Base-by-base conservation (phyloP, 305 asterid genomes). In the Solanum chacoense region DNA sequence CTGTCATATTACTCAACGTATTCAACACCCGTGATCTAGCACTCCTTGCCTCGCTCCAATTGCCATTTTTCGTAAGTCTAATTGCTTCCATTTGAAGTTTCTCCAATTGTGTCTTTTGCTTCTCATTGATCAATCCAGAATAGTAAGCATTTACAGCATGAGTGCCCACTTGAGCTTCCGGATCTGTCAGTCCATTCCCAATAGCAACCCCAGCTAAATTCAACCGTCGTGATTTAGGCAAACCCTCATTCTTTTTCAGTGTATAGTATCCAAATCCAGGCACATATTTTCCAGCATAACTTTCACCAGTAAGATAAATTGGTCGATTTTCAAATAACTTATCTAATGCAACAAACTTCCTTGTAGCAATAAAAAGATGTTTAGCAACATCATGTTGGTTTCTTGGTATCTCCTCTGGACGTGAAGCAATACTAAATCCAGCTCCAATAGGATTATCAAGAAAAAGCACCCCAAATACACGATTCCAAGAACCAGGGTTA, bases 401-500 rank as follows among this genome's bases (percentile, higher is more conserved):
- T 75, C 92, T 95, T 13, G 98, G 98, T 8, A 96, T 95, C 88
- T 97, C 99, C 42, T 92, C 88, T 1, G 87, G 65, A 5, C 95
- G 93, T 28, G 94, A 89, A 75, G 98, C 98, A 42, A 96, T 59
- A 87, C 98, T 96, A 87, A 96, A 94, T 7, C 99, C 98, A 11
- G 93, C 90, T 83, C 98, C 99, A 42, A 97, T 95, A 0, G 99
- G 99, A 79, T 93, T 97, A 84, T 97, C 99, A 55, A 97, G 94
- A 81, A 95, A 97, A n/a, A 96, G 93, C 0, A 97, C 90, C 63
- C 98, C 98, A 74, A 96, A 96, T 1, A 91, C 71, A 28, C 93
- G 90, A 93, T 97, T 97, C 99, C 99, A 97, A 36, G 98, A 84
- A 26, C 93, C 91, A 14, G 96, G 95, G 83, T 97, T 97, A 22